These are phyloP conservation scores for Decorospora gaudefroyi DNA, from an alignment of 2,329 filamentous ascomycete species.

Conservation along the genomic window DNA sequence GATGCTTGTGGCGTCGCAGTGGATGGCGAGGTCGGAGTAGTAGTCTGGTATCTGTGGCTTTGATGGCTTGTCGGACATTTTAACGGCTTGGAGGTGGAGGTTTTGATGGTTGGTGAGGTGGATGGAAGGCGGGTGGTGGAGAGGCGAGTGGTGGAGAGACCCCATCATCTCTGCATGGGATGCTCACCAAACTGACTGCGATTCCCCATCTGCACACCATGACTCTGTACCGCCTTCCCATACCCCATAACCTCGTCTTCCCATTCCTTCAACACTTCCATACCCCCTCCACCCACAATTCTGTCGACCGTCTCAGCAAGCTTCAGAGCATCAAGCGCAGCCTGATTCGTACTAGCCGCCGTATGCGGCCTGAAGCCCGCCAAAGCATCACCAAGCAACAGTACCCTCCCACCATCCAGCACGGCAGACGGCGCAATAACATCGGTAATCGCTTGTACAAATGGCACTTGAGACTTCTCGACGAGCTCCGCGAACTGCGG, in stretches of 20 bases:
- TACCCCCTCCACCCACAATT: conserved; percentile 45
- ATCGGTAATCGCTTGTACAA: conserved; percentile 54
- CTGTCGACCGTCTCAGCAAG: conserved; percentile 35
- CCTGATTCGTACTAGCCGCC: conserved; percentile 53
- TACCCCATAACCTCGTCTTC: conserved; percentile 27
- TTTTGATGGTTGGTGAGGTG: neutral
- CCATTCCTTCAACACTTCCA: conserved; percentile 35
- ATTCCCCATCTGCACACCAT: conserved; percentile 22
- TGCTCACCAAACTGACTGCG: conserved; percentile 21
- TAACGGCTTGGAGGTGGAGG: neutral
- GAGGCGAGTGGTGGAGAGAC: neutral
- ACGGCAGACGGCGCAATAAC: conserved; percentile 41
- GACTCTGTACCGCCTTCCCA: conserved; percentile 16
- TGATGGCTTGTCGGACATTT: neutral
- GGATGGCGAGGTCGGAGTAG: neutral
- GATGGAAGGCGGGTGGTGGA: neutral
- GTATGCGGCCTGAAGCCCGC: conserved; percentile 53
- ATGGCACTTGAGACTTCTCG: conserved; percentile 46
- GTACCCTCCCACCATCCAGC: conserved; percentile 48
- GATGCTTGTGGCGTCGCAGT: neutral
- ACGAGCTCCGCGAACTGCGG: conserved; percentile 50
- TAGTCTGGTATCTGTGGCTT: neutral
- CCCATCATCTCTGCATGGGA: conserved; percentile 10
- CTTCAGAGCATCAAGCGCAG: conserved; percentile 49
- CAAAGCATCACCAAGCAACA: conserved; percentile 55